Percentiles rank a stretch among this genome's conserved stretches.
These are phyloP conservation scores for Juglanconis juglandina DNA, from an alignment of 2,329 filamentous ascomycete genomes.

Conservation along the genomic window DNA sequence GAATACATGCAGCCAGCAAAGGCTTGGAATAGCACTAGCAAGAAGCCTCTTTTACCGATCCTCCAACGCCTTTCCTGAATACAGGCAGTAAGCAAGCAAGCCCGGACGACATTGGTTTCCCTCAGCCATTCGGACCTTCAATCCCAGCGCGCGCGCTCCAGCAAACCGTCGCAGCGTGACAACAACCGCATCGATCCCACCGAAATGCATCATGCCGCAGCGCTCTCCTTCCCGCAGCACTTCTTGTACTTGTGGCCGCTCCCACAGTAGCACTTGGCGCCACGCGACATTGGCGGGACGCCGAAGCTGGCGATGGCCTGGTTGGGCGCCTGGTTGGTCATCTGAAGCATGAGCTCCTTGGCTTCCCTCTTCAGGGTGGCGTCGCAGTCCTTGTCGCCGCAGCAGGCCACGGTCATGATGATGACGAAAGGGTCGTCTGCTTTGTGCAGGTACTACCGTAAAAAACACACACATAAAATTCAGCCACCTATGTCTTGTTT, in stretches of 20 bases:
- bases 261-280: conserved; percentile 19
- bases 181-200: no score
- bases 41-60: background rate
- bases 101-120: no score
- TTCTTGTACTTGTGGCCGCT: conserved; percentile 19
- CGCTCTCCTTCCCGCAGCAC: conserved; percentile 4
- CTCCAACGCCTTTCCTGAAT: background rate
- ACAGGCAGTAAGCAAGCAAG: no score
- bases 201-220: no score
- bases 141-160: no score
- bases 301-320: conserved; percentile 17
- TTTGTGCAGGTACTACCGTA: conserved; percentile 17
- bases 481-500: background rate
- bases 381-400: conserved; percentile 5
- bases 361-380: conserved; percentile 15
- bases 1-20: background rate
- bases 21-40: background rate
- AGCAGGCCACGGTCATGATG: conserved; percentile 20
- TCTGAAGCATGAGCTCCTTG: conserved; percentile 14
- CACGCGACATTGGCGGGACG: conserved; percentile 13
- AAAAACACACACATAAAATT: background rate
- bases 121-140: no score
- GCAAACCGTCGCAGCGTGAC: no score
- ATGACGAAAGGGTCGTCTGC: conserved; percentile 17
- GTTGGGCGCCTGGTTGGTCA: conserved; percentile 12